These are phyloP conservation scores for Takashimella koratensis DNA, from an alignment of 1,284 basidiomycete genomes.

Conservation along the genomic window DNA sequence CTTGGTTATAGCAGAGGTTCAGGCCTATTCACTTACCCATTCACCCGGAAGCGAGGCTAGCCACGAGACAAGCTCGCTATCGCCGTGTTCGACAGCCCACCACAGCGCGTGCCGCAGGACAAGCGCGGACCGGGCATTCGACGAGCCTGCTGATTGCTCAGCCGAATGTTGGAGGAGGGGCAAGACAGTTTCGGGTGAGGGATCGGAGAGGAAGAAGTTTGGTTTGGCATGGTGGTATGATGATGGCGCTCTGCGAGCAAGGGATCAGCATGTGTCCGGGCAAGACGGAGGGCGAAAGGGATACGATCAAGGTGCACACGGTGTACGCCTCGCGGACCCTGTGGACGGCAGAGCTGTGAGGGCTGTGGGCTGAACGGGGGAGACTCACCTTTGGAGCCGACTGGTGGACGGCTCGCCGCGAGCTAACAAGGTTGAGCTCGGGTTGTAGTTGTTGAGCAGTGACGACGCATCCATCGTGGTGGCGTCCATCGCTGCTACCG, in stretches of 20 bases:
- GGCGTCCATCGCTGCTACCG: neutral
- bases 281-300: neutral
- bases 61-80: conserved; percentile 38
- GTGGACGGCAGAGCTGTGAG: neutral
- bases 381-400: neutral
- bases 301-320: too few relatives aligned
- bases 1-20: too few relatives aligned
- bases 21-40: conserved; percentile 35
- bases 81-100: conserved; percentile 35
- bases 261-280: neutral
- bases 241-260: neutral
- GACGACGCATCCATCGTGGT: neutral
- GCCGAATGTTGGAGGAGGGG: conserved; percentile 13
- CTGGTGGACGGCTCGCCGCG: neutral
- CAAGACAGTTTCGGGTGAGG: conserved; percentile 14
- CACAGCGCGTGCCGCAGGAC: conserved; percentile 37
- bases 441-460: neutral
- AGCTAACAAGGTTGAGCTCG: neutral
- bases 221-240: neutral
- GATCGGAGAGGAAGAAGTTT: conserved; percentile 12
- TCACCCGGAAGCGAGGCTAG: conserved; percentile 29
- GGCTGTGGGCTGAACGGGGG: neutral
- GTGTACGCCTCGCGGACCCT: too few relatives aligned
- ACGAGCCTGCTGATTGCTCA: neutral
- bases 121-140: conserved; percentile 10